These are phyloP conservation scores for Sphagnum tenellum DNA, from an alignment of 225 moss, liverwort and hornwort species.

Conservation along the genomic window DNA sequence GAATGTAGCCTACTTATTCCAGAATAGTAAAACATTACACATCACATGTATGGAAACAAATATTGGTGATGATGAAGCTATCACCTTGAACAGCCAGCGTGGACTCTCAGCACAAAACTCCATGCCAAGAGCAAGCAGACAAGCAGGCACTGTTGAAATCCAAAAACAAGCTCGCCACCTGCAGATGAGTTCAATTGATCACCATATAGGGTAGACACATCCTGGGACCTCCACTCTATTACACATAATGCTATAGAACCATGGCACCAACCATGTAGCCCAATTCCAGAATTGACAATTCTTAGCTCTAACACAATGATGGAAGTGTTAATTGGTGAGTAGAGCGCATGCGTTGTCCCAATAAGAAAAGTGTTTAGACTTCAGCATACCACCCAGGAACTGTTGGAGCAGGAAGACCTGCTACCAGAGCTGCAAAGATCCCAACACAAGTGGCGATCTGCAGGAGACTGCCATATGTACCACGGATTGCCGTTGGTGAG, in stretches of 20 bases:
- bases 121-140: constrained; percentile 56
- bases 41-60: too few species aligned
- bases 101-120: constrained; percentile 84
- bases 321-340: background rate
- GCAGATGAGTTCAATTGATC: background rate
- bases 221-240: too few species aligned
- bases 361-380: too few species aligned
- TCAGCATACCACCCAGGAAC: constrained; percentile 50
- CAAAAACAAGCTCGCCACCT: constrained; percentile 91
- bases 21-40: too few species aligned
- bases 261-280: background rate
- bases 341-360: too few species aligned
- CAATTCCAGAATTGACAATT: background rate
- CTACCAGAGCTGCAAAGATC: constrained; percentile 63
- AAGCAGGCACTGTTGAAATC: constrained; percentile 75
- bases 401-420: constrained; percentile 49
- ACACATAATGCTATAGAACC: too few species aligned
- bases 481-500: constrained; percentile 74
- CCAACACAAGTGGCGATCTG: constrained; percentile 79
- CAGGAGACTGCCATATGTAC: constrained; percentile 66
- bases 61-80: too few species aligned
- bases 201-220: too few species aligned
- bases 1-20: too few species aligned
- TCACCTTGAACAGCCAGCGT: constrained; percentile 79
- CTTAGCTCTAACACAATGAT: background rate